Conservation (phyloP, 1,284 basidiomycete species). For the Mycosarcoma mackinlayi region DNA sequence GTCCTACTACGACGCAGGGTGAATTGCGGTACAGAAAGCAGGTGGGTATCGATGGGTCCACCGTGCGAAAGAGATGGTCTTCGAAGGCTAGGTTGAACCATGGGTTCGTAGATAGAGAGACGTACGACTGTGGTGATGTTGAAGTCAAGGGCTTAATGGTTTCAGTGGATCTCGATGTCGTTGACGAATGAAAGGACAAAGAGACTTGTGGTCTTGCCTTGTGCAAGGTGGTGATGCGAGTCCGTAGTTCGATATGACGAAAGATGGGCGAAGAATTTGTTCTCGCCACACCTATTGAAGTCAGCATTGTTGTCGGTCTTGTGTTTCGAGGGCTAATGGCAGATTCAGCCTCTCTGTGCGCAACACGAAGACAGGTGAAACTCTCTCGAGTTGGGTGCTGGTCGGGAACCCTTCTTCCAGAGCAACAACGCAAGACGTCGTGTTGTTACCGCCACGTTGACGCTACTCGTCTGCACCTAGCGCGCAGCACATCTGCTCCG, state of each 20-base stretch:
- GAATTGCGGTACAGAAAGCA: slow-evolving; percentile 88
- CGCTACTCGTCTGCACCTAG: no score
- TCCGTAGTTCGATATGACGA: background rate
- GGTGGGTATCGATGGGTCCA: slow-evolving; percentile 68
- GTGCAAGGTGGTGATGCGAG: background rate
- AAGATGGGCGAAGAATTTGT: background rate
- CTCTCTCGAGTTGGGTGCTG: no score
- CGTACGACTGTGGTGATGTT: slow-evolving; percentile 72
- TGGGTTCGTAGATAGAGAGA: slow-evolving; percentile 84
- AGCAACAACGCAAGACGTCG: no score
- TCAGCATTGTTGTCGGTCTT: background rate
- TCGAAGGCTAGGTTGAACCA: slow-evolving; percentile 94
- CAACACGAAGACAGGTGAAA: no score
- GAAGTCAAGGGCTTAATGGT: background rate
- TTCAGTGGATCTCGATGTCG: background rate
- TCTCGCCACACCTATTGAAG: background rate
- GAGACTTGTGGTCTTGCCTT: background rate
- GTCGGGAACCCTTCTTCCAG: no score
- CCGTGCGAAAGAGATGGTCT: slow-evolving; percentile 71
- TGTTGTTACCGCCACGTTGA: no score
- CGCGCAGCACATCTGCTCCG: no score
- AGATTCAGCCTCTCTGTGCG: no score
- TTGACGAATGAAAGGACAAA: background rate
- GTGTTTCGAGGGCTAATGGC: no score
- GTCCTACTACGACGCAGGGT: slow-evolving; percentile 91